phyloP scores from a whole-genome alignment of 768 basidiomycete genomes.

The Sutorius australiensis region DNA sequence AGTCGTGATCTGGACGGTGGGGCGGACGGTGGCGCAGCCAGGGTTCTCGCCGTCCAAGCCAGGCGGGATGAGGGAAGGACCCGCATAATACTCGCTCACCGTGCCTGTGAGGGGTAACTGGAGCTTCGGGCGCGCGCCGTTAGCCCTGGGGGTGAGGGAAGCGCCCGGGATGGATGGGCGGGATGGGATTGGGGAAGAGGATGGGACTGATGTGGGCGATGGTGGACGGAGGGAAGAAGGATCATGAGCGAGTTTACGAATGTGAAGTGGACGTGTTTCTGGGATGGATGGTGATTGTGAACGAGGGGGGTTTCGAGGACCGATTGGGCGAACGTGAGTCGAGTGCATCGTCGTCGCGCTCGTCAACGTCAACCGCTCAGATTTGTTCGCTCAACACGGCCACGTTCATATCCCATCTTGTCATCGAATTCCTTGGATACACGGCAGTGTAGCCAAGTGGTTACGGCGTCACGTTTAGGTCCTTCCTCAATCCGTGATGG shows the following conservation, averaged over 20 bases:
- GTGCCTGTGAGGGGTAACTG: conserved; percentile 31
- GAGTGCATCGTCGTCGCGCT: conserved; percentile 24
- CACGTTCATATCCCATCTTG: not conserved
- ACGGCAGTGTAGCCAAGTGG: conserved; percentile 57
- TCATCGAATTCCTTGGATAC: fast-evolving
- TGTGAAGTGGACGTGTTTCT: conserved; percentile 38
- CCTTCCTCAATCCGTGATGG: conserved; percentile 45
- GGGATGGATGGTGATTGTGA: conserved; percentile 41
- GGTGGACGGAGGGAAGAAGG: conserved; percentile 23
- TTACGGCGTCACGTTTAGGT: conserved; percentile 60
- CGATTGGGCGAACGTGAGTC: conserved; percentile 42
- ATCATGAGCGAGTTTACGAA: conserved; percentile 37
- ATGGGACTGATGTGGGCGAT: conserved; percentile 28
- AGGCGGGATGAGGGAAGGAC: conserved; percentile 32
- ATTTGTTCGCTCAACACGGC: conserved; percentile 10
- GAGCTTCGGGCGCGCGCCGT: conserved; percentile 32
- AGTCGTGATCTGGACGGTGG: conserved; percentile 34
- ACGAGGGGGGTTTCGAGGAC: conserved; percentile 45
- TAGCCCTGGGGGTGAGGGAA: conserved; percentile 17
- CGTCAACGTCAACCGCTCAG: not conserved
- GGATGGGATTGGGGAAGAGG: conserved; percentile 32
- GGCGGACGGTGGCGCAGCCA: conserved; percentile 42
- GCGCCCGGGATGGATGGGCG: conserved; percentile 32
- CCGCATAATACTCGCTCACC: conserved; percentile 32
- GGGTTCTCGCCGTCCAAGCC: conserved; percentile 35